Evolutionary conservation across 805 yeast species (phyloP).

Genomic region (Suhomyces canberraensis): DNA sequence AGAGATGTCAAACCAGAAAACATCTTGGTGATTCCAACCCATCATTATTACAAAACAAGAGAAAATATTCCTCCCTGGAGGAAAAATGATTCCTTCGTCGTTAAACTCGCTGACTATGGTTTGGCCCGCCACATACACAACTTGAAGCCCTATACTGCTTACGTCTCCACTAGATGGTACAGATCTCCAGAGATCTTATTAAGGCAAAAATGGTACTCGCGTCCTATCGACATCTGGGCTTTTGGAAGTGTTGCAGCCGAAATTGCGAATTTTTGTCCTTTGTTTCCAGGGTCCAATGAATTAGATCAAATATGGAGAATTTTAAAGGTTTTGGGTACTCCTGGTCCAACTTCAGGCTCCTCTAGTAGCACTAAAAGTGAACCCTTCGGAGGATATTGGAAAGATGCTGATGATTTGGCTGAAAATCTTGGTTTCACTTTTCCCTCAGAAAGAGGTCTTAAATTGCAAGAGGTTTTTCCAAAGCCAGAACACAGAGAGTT

Average conservation of each 20-base stretch:
- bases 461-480: slow-evolving; percentile 44
- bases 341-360: slow-evolving; percentile 32
- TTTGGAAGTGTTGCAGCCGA: slow-evolving; percentile 79
- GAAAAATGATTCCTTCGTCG: slow-evolving; percentile 49
- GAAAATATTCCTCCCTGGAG: slow-evolving; percentile 37
- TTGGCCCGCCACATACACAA: slow-evolving; percentile 61
- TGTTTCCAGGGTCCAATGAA: slow-evolving; percentile 81
- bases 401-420: slow-evolving; percentile 54
- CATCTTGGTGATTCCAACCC: slow-evolving; percentile 63
- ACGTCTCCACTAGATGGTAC: slow-evolving; percentile 84
- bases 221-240: slow-evolving; percentile 82
- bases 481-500: slow-evolving; percentile 41
- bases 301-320: slow-evolving; percentile 75
- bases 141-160: slow-evolving; percentile 60
- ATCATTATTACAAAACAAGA: slow-evolving; percentile 48
- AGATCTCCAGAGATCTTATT: slow-evolving; percentile 78
- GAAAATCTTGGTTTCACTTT: slow-evolving; percentile 51
- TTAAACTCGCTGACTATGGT: slow-evolving; percentile 80
- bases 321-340: slow-evolving; percentile 70
- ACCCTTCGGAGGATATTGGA: slow-evolving; percentile 75
- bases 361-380: slow-evolving; percentile 10
- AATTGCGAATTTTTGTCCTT: slow-evolving; percentile 66
- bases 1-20: slow-evolving; percentile 95
- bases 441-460: slow-evolving; percentile 53
- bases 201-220: slow-evolving; percentile 58